A percentile compares a stretch with the other conserved stretches of the same genome.
phyloP scores from a whole-genome alignment of 345 rosid genomes.

The Acer saccharum region DNA sequence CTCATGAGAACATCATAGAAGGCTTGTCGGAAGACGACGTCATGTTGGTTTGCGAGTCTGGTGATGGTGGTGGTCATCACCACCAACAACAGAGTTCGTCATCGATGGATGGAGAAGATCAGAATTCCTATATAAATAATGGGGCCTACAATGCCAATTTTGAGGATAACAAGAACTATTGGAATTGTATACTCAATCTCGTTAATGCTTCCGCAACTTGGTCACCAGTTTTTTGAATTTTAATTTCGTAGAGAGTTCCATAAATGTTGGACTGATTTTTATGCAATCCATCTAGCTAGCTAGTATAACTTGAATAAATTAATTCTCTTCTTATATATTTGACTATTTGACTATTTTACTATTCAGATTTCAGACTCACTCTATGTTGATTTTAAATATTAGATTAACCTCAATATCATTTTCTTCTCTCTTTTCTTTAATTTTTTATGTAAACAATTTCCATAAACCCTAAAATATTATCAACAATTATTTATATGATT shows the following conservation, averaged over 20 bases:
- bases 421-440: too few species aligned
- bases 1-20: conserved; percentile 21
- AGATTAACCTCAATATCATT: too few species aligned
- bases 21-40: conserved; percentile 20
- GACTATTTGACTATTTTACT: too few species aligned
- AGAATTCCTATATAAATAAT: not conserved
- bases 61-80: not conserved
- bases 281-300: not conserved
- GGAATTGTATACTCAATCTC: conserved; percentile 40
- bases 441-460: too few species aligned
- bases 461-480: too few species aligned
- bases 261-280: not conserved
- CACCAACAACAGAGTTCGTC: conserved; percentile 3
- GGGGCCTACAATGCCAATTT: conserved; percentile 17
- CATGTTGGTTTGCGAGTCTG: conserved; percentile 23
- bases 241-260: not conserved
- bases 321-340: too few species aligned
- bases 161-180: conserved; percentile 39
- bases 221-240: conserved; percentile 27
- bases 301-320: not conserved
- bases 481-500: too few species aligned
- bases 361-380: too few species aligned
- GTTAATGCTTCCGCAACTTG: conserved; percentile 28
- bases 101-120: conserved; percentile 9
- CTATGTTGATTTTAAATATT: too few species aligned